Conservation (phyloP, 768 basidiomycete species). For the Panellus pusillus region DNA sequence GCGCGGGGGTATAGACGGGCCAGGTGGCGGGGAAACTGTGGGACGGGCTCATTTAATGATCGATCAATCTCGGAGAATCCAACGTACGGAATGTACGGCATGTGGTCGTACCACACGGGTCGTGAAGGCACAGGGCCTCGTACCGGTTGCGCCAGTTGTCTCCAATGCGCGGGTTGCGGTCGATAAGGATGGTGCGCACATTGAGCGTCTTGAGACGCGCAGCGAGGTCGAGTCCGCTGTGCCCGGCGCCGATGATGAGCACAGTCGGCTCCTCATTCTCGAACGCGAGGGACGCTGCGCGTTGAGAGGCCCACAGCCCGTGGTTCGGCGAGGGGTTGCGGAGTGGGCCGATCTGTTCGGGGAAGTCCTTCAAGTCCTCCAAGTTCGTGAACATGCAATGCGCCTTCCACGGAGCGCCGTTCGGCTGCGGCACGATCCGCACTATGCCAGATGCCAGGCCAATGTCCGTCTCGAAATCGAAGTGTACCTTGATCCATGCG, state of each 20-base stretch:
- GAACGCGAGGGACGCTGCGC: slow-evolving; percentile 44
- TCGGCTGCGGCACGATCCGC: slow-evolving; percentile 49
- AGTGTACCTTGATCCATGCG: slow-evolving; percentile 46
- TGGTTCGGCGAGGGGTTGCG: slow-evolving; percentile 42
- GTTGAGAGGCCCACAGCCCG: slow-evolving; percentile 49
- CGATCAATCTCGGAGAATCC: background rate
- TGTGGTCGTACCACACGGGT: slow-evolving; percentile 54
- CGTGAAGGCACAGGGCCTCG: slow-evolving; percentile 55
- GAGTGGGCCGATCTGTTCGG: slow-evolving; percentile 42
- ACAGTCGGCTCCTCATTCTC: slow-evolving; percentile 50
- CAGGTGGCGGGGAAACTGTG: slow-evolving; percentile 60
- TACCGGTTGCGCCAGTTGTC: slow-evolving; percentile 65
- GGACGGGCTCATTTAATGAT: background rate
- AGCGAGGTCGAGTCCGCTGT: slow-evolving; percentile 56
- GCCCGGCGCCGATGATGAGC: slow-evolving; percentile 56
- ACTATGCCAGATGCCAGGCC: slow-evolving; percentile 46
- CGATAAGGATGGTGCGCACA: slow-evolving; percentile 51
- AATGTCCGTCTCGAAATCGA: slow-evolving; percentile 47
- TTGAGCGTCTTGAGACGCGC: slow-evolving; percentile 55
- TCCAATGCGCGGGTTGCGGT: slow-evolving; percentile 50
- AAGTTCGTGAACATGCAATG: slow-evolving; percentile 55
- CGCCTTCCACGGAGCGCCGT: slow-evolving; percentile 48
- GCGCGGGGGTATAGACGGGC: slow-evolving; percentile 52
- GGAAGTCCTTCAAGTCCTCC: slow-evolving; percentile 42
- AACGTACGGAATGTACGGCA: slow-evolving; percentile 53